Evolutionary conservation across 129 eudicot genomes (phyloP), one percentile per base, ranked within the genome.

Genomic region (Escallonia herrerae): DNA sequence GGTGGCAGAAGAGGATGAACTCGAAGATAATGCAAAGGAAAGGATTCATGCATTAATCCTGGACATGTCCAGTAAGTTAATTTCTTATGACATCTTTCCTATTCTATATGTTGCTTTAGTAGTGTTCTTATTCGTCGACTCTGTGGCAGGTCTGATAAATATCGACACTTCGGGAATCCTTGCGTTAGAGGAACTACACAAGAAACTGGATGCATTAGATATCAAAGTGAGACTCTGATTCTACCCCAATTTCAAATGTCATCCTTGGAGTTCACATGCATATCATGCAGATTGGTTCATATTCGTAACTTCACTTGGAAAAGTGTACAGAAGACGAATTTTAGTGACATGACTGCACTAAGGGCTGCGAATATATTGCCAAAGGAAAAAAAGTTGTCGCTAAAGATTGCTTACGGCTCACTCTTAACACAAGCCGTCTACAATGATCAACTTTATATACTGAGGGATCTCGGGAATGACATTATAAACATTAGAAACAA

Each of bases 101-200:
- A 22, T 22, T 11, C 6, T 33, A 38, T 8, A 40, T 22, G 5
- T 61, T 12, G 54, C 5, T 15, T 55, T 7, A 1, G 39, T 40
- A 55, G 63, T 4, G 44, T 56, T 67, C 33, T 22, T 22, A 22
- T 22, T 22, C 33, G 33, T 22, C 33, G 33, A 5, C 10, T 49
- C 9, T 71, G 54, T 64, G 5, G 43, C 66, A 86, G 84, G 81
- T 77, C 84, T 86, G 66, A 60, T 73, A 72, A 82, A 79, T 71
- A 77, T 86, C 3, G 95, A 86, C 53, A 80, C 86, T 55, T 82
- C 95, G 13, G 89, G 86, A 40, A 77, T 86, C 53, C 40, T 77
- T 7, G 80, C 84, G 5, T 43, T 82, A 22, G 95, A 83, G 58
- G 89, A 86, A 72, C 72, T 86, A 43, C 75, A 73, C 66, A 77